Conservation (phyloP, 2,329 filamentous ascomycete species). For the Penicillium sp. region DNA sequence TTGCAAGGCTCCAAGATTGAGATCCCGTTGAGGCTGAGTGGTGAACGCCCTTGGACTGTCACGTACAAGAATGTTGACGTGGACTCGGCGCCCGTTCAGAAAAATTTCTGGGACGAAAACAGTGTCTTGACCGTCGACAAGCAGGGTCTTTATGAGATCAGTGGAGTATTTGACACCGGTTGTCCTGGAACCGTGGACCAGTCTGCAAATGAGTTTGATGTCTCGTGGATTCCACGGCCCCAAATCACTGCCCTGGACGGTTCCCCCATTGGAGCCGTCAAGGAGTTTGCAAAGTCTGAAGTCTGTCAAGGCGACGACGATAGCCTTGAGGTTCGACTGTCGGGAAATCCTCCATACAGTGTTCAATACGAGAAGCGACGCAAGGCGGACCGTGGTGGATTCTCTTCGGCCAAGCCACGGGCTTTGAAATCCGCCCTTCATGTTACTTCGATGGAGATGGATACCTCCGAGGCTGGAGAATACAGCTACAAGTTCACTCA, state of each 20-base stretch:
- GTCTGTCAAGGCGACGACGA: constrained; percentile 96
- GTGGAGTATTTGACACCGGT: constrained; percentile 71
- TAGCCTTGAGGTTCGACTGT: constrained; percentile 74
- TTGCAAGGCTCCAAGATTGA: constrained; percentile 72
- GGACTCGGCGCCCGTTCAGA: constrained; percentile 48
- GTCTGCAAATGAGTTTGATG: constrained; percentile 69
- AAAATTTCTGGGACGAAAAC: constrained; percentile 57
- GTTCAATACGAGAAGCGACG: constrained; percentile 78
- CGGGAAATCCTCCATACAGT: constrained; percentile 77
- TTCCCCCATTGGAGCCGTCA: constrained; percentile 49
- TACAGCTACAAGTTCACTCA: constrained; percentile 85
- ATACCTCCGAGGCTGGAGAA: constrained; percentile 75
- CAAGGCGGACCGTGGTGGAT: constrained; percentile 66
- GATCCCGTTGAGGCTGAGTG: constrained; percentile 79
- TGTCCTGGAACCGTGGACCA: constrained; percentile 80
- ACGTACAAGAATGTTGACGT: constrained; percentile 68
- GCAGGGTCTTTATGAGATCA: constrained; percentile 75
- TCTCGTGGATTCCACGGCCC: constrained; percentile 83
- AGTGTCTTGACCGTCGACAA: constrained; percentile 64
- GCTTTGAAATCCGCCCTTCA: constrained; percentile 73
- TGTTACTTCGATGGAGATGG: constrained; percentile 76
- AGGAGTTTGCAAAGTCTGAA: constrained; percentile 67
- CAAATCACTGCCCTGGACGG: constrained; percentile 59
- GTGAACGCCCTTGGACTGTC: constrained; percentile 79
- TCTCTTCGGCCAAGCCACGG: constrained; percentile 63